phyloP scores from a whole-genome alignment of 2,329 filamentous ascomycete genomes.

The Colletotrichum cuscutae region DNA sequence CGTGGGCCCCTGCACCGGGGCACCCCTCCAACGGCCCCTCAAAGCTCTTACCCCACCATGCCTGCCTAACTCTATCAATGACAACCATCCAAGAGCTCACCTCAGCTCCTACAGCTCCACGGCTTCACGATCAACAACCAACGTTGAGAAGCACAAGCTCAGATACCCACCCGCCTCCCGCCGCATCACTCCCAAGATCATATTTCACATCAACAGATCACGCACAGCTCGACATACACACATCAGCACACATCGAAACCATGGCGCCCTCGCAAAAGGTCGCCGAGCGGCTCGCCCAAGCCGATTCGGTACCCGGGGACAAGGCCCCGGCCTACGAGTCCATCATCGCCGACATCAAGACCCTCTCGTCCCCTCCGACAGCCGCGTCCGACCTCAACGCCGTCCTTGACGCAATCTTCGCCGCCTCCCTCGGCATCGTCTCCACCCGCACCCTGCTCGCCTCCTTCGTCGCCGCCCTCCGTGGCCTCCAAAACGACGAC shows the following conservation, averaged over 20 bases:
- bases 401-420: conserved; percentile 74
- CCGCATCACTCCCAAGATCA: background rate
- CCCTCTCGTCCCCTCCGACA: conserved; percentile 51
- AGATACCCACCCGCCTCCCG: background rate
- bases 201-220: background rate
- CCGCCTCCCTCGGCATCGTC: conserved; percentile 79
- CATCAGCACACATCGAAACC: conserved; percentile 3
- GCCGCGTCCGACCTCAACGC: conserved; percentile 69
- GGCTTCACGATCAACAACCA: conserved; percentile 1
- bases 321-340: conserved; percentile 58
- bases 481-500: conserved; percentile 68
- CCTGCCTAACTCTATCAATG: conserved; percentile 24
- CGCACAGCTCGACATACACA: background rate
- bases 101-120: conserved; percentile 8
- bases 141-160: background rate
- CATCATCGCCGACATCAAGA: conserved; percentile 56
- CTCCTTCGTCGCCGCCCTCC: conserved; percentile 72
- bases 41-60: conserved; percentile 38
- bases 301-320: conserved; percentile 50
- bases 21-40: conserved; percentile 10
- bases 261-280: conserved; percentile 55
- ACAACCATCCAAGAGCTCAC: conserved; percentile 28
- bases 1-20: conserved; percentile 6
- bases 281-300: conserved; percentile 53
- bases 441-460: conserved; percentile 76